phyloP scores from a whole-genome alignment of 1,284 basidiomycete species.

The Heterobasidion occidentale region DNA sequence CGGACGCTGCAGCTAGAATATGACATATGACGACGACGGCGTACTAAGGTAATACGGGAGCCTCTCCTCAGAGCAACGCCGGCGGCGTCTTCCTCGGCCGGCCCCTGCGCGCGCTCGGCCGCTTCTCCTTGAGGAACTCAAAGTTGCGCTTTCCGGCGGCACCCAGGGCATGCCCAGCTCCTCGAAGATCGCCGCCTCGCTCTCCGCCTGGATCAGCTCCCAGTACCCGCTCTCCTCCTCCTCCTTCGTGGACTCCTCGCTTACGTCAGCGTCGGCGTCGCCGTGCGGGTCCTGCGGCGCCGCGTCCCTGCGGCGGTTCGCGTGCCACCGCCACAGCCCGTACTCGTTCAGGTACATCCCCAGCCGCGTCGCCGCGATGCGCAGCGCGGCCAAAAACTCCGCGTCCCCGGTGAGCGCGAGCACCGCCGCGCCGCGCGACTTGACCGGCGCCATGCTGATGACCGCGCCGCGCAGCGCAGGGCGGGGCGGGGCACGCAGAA shows the following conservation, averaged over 20 bases:
- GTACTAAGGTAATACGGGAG: too few species aligned
- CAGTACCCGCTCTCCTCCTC: constrained; percentile 11
- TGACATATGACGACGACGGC: too few species aligned
- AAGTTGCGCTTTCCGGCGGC: constrained; percentile 19
- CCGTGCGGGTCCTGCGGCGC: background rate
- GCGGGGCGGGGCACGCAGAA: background rate
- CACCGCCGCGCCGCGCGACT: constrained; percentile 18
- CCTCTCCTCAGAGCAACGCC: too few species aligned
- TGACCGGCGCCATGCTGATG: constrained; percentile 17
- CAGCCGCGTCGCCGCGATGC: constrained; percentile 11
- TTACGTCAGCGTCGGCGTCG: background rate
- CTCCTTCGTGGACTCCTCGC: background rate
- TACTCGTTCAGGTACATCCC: constrained; percentile 21
- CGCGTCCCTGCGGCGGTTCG: background rate
- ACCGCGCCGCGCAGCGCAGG: background rate
- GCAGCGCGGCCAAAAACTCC: constrained; percentile 16
- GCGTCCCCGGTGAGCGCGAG: constrained; percentile 21
- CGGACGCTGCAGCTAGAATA: too few species aligned
- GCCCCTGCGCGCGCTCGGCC: too few species aligned
- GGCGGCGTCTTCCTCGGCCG: too few species aligned
- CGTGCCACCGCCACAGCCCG: constrained; percentile 20
- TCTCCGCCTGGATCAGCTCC: constrained; percentile 16
- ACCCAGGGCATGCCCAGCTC: constrained; percentile 16
- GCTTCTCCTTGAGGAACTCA: background rate
- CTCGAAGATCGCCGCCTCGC: constrained; percentile 17